Percentiles rank a stretch among this genome's conserved stretches.
These are phyloP conservation scores for Ophiostoma montium DNA, from an alignment of 2,329 filamentous ascomycete genomes.

Conservation along the genomic window DNA sequence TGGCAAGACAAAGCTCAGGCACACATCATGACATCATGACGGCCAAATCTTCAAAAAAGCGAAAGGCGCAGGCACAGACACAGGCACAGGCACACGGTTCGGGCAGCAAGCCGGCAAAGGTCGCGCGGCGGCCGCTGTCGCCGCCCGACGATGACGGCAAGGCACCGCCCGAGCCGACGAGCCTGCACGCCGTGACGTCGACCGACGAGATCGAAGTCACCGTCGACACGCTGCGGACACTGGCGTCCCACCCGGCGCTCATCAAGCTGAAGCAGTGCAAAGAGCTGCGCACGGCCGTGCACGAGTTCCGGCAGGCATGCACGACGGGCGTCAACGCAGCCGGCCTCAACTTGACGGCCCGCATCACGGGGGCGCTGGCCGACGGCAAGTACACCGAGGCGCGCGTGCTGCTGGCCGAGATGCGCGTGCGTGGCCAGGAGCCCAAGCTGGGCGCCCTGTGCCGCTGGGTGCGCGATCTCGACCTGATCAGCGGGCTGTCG, in stretches of 20 bases:
- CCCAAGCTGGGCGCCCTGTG: slow-evolving; percentile 56
- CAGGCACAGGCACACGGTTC: not conserved
- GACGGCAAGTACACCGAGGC: slow-evolving; percentile 55
- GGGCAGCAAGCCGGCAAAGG: not conserved
- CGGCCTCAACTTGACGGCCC: slow-evolving; percentile 48
- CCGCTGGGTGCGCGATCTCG: slow-evolving; percentile 58
- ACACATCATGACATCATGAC: not conserved
- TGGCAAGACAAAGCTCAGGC: too few relatives aligned
- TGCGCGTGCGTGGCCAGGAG: slow-evolving; percentile 50
- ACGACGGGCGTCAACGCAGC: slow-evolving; percentile 49
- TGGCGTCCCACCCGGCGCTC: slow-evolving; percentile 43
- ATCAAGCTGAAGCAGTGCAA: slow-evolving; percentile 58
- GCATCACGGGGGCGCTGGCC: slow-evolving; percentile 49
- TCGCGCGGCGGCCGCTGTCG: not conserved
- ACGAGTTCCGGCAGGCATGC: slow-evolving; percentile 54
- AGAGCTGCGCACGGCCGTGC: slow-evolving; percentile 51
- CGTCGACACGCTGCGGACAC: slow-evolving; percentile 46
- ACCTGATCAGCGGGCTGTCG: slow-evolving; percentile 52
- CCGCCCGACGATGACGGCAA: not conserved
- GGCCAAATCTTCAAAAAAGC: not conserved
- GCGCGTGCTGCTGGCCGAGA: slow-evolving; percentile 51
- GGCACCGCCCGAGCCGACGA: slow-evolving; percentile 19
- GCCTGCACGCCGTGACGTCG: slow-evolving; percentile 39
- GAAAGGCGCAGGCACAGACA: slow-evolving; percentile 1
- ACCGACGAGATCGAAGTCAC: slow-evolving; percentile 53